Base-by-base conservation (phyloP, 495 filamentous ascomycete species). In the Bombardia bombarda region DNA sequence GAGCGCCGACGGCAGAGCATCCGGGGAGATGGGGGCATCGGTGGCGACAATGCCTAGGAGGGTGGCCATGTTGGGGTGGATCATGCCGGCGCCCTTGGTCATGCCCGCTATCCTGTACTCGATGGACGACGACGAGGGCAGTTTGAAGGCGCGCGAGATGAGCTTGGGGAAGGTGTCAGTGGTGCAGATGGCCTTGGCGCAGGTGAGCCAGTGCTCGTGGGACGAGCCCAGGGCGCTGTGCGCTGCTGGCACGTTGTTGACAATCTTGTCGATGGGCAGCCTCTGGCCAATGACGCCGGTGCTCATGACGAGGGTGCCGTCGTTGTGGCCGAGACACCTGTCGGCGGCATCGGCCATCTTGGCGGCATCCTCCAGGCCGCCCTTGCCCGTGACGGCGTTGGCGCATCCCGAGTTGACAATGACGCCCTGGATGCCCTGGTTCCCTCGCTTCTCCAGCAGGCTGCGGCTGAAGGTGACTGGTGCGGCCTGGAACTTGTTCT, bases 91-190 rank as follows among this genome's bases (percentile, higher is more conserved):
- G 34, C 92, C 92, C 67, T 99, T 99, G 47, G 93, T 95, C 79
- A 95, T 95, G 37, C 92, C 92, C 20, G 85, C 88, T 20, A 99
- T 83, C 52, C 74, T 70, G 69, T 96, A 99, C 57, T 76, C 74
- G 31, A 74, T 78, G 7, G 69, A 67, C 3, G 84, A 80, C 7
- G 86, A 86, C 8, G 86, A 92, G 18, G 90, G 90, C 21, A 99
- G 78, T 4, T 68, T 80, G 65, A 97, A 99, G 4, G 77, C 80
- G 43, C 75, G 77, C 16, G 90, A 95, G 44, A 86, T 70, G 45
- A 99, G 81, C 68, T 99, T 99, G 48, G 93, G 92, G 69, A 99
- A 99, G 21, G 93, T 99, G 65, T 99, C 93, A 21, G 92, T 99
- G 13, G 92, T 99, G 71, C 90, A 96, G 63, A 99, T 99, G 18